Conservation (phyloP, 495 filamentous ascomycete genomes). For the Letharia lupina region DNA sequence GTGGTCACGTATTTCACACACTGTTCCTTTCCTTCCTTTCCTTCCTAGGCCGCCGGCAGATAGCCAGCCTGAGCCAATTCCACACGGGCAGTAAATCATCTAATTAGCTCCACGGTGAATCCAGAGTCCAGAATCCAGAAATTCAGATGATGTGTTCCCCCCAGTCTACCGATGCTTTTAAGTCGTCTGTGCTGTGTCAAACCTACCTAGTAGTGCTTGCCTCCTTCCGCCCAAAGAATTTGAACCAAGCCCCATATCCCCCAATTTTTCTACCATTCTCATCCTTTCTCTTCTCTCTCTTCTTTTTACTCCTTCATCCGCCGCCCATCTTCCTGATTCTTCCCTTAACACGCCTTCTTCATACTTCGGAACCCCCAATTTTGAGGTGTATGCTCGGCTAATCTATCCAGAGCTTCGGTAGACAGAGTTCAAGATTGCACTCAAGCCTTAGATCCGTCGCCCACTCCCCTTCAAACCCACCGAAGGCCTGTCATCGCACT, state of each 20-base stretch:
- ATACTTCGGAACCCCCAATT: background rate
- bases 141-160: constrained; percentile 23
- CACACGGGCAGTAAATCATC: background rate
- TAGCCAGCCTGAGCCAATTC: constrained; percentile 16
- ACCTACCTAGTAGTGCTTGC: constrained; percentile 24
- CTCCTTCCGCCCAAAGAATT: constrained; percentile 25
- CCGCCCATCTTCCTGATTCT: background rate
- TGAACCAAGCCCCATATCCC: constrained; percentile 13
- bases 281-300: constrained; percentile 7
- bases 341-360: constrained; percentile 9
- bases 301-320: constrained; percentile 13
- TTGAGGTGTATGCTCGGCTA: constrained; percentile 18
- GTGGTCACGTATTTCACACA: background rate
- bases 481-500: constrained; percentile 5
- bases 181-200: constrained; percentile 22
- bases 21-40: background rate
- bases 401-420: constrained; percentile 9
- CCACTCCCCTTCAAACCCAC: background rate
- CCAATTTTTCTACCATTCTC: constrained; percentile 4
- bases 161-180: constrained; percentile 18
- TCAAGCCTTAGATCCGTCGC: constrained; percentile 2
- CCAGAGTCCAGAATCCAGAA: constrained; percentile 12
- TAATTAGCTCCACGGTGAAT: constrained; percentile 14
- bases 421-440: constrained; percentile 9
- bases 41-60: constrained; percentile 13